Percentiles rank a stretch among this genome's conserved stretches.
phyloP scores from a whole-genome alignment of 768 basidiomycete species.

The Xerocomellus dryophilus region DNA sequence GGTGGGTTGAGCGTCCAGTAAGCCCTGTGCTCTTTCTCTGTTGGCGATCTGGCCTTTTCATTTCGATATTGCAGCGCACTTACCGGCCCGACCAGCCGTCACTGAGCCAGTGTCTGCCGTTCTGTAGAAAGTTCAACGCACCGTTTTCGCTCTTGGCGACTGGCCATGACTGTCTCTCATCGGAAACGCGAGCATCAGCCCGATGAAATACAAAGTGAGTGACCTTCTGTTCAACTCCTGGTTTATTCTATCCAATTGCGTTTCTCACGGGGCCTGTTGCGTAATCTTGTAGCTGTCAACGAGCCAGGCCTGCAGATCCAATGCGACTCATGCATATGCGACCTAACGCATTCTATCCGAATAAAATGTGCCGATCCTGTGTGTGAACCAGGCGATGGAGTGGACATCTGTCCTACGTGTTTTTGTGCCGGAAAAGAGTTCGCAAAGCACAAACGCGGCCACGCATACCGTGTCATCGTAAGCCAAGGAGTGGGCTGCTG shows the following conservation, averaged over 20 bases:
- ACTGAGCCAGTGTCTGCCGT: neutral
- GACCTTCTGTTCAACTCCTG: neutral
- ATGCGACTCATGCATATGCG: constrained; percentile 80
- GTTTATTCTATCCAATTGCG: neutral
- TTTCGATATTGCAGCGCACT: neutral
- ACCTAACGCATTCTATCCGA: constrained; percentile 94
- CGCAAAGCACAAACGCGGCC: constrained; percentile 76
- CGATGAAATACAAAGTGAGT: constrained; percentile 63
- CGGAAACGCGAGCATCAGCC: constrained; percentile 62
- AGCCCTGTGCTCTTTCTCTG: neutral
- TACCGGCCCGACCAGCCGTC: neutral
- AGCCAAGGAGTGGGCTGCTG: constrained; percentile 14
- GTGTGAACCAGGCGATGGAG: constrained; percentile 73
- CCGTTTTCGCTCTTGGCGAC: neutral
- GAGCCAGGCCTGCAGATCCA: constrained; percentile 81
- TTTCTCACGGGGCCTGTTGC: constrained; percentile 31
- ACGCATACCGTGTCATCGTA: constrained; percentile 92
- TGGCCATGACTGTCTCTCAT: constrained; percentile 60
- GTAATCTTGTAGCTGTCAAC: constrained; percentile 55
- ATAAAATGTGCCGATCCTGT: constrained; percentile 89
- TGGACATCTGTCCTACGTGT: constrained; percentile 91
- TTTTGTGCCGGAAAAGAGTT: constrained; percentile 93
- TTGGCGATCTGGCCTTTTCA: neutral
- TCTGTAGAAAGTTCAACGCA: neutral
- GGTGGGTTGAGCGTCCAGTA: neutral